Percentiles rank a stretch among this genome's conserved stretches.
phyloP scores from a whole-genome alignment of 169 alveolate genomes.

The Eimeria maxima region DNA sequence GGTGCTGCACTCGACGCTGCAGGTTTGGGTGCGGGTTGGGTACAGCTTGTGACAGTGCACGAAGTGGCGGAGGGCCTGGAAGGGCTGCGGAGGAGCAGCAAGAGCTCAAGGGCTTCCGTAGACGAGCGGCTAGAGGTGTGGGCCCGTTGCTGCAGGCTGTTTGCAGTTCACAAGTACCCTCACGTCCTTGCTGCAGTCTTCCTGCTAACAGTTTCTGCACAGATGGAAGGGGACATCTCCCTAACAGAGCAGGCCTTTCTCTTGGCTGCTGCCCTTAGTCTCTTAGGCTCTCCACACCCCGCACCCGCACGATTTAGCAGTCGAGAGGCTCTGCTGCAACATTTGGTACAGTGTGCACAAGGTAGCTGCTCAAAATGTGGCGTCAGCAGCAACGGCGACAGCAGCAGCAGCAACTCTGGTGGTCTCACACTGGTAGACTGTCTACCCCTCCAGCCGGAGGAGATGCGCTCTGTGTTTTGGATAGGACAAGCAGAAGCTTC shows the following conservation, averaged over 20 bases:
- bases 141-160: slow-evolving; percentile 52
- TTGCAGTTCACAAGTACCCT: slow-evolving; percentile 61
- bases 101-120: neutral
- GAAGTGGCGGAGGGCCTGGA: slow-evolving; percentile 22
- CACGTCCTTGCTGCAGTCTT: slow-evolving; percentile 71
- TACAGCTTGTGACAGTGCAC: slow-evolving; percentile 66
- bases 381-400: slow-evolving; percentile 15
- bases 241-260: slow-evolving; percentile 73
- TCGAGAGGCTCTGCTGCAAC: slow-evolving; percentile 41
- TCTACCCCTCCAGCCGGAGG: slow-evolving; percentile 81
- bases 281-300: neutral
- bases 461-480: slow-evolving; percentile 68
- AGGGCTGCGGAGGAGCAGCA: slow-evolving; percentile 54
- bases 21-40: slow-evolving; percentile 38
- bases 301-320: neutral
- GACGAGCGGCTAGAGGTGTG: slow-evolving; percentile 57
- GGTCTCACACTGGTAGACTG: slow-evolving; percentile 53
- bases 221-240: slow-evolving; percentile 67
- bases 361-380: slow-evolving; percentile 42
- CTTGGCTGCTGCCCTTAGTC: slow-evolving; percentile 76
- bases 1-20: slow-evolving; percentile 24
- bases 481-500: slow-evolving; percentile 44
- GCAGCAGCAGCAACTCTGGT: slow-evolving; percentile 16
- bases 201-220: slow-evolving; percentile 44
- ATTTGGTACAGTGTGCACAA: slow-evolving; percentile 60